Evolutionary conservation across 2,329 filamentous ascomycete genomes (phyloP), one percentile per base, ranked within the genome.

Genomic region (Neonectria sp.): DNA sequence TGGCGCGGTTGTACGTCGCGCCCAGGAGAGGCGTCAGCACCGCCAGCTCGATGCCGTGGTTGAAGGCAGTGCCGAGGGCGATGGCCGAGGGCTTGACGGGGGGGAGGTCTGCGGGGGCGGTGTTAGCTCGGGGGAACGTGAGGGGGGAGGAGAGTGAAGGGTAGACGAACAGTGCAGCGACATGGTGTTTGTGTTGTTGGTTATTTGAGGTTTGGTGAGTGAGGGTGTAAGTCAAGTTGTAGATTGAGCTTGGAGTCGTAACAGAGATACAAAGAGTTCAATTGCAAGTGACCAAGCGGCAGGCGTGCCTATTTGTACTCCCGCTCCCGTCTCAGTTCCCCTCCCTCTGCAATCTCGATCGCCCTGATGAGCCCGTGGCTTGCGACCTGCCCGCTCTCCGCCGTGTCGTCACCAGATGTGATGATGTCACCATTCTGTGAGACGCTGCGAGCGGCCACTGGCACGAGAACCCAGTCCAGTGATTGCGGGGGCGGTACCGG

Each of bases 71-170:
- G 85, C 96, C 96, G 79, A 98, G 90, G 79, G 95, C 96, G 80
- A 99, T 97, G 79, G 96, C 95, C 80, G 95, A 98, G 76, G 96
- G 96, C 92, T 98, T 98, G 80, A 99, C 96, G 75, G 95, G 81
- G 72, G 88, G 88, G 37, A 90, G 85, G 79, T 90, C 87, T 89
- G 66, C 8, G 17, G 27, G 59, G 40, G 37, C n/a, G 58, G 33
- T 5, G 52, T 67, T 52, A 60, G 55, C 13, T 40, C 25, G 40
- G 25, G 48, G 33, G 21, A n/a, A 15, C 21, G 33, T 21, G 56
- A 65, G 68, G 6, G 35, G 60, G 64, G 31, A 25, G 3, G 6
- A 11, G 12, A 37, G 37, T 40, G 35, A 59, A 59, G 48, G 53
- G 15, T 25, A 27, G 11, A 83, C 86, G 80, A 78, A 89, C 87